Base-by-base conservation (phyloP, 176 grass and related monocot genomes). In the Eragrostis nindensis region DNA sequence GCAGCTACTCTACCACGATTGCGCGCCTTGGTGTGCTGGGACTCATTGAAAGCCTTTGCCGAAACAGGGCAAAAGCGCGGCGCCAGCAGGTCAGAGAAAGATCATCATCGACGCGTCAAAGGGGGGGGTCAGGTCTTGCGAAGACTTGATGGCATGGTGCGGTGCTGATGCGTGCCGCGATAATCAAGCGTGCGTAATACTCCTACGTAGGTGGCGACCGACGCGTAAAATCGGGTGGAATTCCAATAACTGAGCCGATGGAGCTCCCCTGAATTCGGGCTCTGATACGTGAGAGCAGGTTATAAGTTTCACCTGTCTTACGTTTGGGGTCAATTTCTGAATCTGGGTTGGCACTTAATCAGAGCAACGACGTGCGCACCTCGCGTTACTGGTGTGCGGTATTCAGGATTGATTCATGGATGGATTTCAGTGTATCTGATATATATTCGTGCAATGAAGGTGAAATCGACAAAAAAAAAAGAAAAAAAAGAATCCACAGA, bases 1-100 rank as follows among this genome's bases (percentile, higher is more conserved):
- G 42, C 77, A 29, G 71, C 32, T 25, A 63, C 38, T 24, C 32
- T 25, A 63, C 38, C 38, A 70, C 71, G 67, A 79, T 71, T 55
- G 30, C 56, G 30, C 65, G 56, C 18, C 36, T 79, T 73, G 84
- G 76, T 36, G 6, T 57, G 76, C 59, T 57, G 38, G 68, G 43
- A 38, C 24, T n/a, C 19, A 77, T 77, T 61, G 5, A 70, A 24
- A 11, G 17, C 18, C 11, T n/a, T 25, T 21, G 70, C 45, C 60
- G 25, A 49, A 40, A 56, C 22, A 10, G 61, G 21, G 32, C 64
- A 61, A 82, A 81, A 60, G 67, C 25, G 19, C 15, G 61, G 59
- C 17, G 57, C 22, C 57, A 27, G 57, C 57, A 39, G 55, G 11
- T n/a, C 56, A 29, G 40, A 41, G 7, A n/a, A n/a, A n/a, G 16